A percentile compares a stretch with the other conserved stretches of the same genome.
Evolutionary conservation across 495 filamentous ascomycete species (phyloP).

Genomic region (Stereocaulon alpinum): DNA sequence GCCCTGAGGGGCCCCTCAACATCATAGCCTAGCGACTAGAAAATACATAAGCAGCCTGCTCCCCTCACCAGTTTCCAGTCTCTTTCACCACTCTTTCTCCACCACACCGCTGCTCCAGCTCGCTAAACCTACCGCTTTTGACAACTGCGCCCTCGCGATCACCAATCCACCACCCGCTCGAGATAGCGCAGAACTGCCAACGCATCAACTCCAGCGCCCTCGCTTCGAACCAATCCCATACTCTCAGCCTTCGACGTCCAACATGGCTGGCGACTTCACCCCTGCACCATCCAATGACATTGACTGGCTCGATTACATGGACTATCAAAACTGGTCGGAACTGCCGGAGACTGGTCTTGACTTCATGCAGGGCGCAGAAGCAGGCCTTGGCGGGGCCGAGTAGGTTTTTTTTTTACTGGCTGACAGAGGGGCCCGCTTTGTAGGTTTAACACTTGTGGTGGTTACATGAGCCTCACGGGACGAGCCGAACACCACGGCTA

Average conservation of each 20-base stretch:
- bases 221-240: background rate
- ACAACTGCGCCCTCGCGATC: background rate
- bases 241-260: background rate
- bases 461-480: no score
- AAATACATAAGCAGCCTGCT: slow-evolving; percentile 1
- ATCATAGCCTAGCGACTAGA: background rate
- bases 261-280: background rate
- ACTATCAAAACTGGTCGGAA: background rate
- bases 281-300: background rate
- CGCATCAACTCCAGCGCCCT: background rate
- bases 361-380: background rate
- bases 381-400: no score
- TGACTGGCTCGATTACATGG: background rate
- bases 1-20: background rate
- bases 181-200: background rate
- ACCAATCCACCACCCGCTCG: background rate
- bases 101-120: background rate
- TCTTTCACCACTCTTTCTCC: background rate
- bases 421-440: no score
- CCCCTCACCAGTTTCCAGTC: background rate
- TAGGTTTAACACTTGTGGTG: no score
- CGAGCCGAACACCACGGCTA: no score
- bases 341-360: background rate
- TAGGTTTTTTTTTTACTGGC: background rate
- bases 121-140: background rate